A percentile compares a stretch with the other conserved stretches of the same genome.
These are phyloP conservation scores for Venustampulla echinocandica DNA, from an alignment of 495 filamentous ascomycete genomes.

Conservation along the genomic window DNA sequence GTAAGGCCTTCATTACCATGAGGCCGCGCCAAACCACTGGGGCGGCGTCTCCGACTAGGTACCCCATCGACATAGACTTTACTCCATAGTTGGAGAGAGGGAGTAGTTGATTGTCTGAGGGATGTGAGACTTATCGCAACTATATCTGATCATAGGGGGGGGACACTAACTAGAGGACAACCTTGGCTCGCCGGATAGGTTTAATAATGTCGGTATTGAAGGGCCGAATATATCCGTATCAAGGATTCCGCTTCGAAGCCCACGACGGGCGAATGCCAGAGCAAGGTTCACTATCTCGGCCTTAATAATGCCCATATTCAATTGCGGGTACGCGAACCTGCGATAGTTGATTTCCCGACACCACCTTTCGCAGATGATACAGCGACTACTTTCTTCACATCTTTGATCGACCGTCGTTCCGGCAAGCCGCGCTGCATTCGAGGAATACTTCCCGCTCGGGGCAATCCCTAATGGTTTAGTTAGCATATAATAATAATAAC, in stretches of 20 bases:
- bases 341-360: conserved; percentile 91
- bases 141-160: conserved; percentile 5
- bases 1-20: conserved; percentile 96
- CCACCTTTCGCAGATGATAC: conserved; percentile 95
- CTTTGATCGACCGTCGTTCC: conserved; percentile 63
- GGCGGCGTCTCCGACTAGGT: conserved; percentile 66
- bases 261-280: conserved; percentile 71
- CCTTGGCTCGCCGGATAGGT: conserved; percentile 64
- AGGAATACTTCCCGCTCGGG: conserved; percentile 66
- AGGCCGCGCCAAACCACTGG: conserved; percentile 94
- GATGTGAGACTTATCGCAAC: conserved; percentile 11
- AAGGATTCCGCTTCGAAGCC: conserved; percentile 75
- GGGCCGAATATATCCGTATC: conserved; percentile 97
- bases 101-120: conserved; percentile 65
- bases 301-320: conserved; percentile 7
- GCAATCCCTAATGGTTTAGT: conserved; percentile 55
- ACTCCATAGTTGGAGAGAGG: conserved; percentile 93
- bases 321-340: conserved; percentile 39
- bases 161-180: conserved; percentile 49
- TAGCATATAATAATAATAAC: not conserved
- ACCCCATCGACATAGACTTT: conserved; percentile 98
- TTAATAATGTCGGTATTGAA: conserved; percentile 82
- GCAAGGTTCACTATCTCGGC: conserved; percentile 64
- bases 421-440: conserved; percentile 82
- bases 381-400: conserved; percentile 80